A percentile compares a stretch with the other conserved stretches of the same genome.
phyloP scores from a whole-genome alignment of 805 yeast genomes.

The Suhomyces emberorum region DNA sequence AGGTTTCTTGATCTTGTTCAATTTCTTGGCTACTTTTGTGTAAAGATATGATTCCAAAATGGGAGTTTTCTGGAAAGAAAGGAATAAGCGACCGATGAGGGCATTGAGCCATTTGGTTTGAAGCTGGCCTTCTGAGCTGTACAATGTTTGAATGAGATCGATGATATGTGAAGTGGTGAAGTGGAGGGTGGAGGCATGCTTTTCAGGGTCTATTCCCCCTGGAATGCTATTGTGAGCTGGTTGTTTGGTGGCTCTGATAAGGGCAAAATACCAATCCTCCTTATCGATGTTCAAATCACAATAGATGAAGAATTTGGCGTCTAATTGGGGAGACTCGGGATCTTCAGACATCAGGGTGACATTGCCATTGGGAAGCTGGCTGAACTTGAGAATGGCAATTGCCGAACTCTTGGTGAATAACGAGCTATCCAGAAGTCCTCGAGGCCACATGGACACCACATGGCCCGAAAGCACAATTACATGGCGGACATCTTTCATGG shows the following conservation, averaged over 20 bases:
- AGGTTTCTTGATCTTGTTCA: slow-evolving; percentile 78
- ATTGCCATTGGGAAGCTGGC: slow-evolving; percentile 6
- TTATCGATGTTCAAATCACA: slow-evolving; percentile 76
- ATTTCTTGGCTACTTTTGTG: slow-evolving; percentile 61
- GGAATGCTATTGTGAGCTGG: slow-evolving; percentile 10
- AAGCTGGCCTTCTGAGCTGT: slow-evolving; percentile 79
- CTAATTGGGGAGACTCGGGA: background rate
- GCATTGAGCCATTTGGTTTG: slow-evolving; percentile 93
- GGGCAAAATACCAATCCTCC: slow-evolving; percentile 90
- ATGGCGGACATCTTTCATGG: slow-evolving; percentile 63
- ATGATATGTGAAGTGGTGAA: slow-evolving; percentile 69
- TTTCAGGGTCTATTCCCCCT: slow-evolving; percentile 40
- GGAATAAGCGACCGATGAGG: slow-evolving; percentile 73
- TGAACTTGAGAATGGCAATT: slow-evolving; percentile 57
- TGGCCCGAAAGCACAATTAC: slow-evolving; percentile 73
- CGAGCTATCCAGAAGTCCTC: slow-evolving; percentile 66
- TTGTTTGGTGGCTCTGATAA: slow-evolving; percentile 62
- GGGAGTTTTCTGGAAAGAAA: slow-evolving; percentile 72
- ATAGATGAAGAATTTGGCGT: slow-evolving; percentile 50
- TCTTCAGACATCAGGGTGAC: slow-evolving; percentile 6
- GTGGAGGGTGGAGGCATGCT: slow-evolving; percentile 71
- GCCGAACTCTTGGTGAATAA: slow-evolving; percentile 79
- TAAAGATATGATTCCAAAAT: slow-evolving; percentile 56
- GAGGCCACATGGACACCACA: slow-evolving; percentile 83
- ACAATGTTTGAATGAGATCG: slow-evolving; percentile 68